A percentile compares a stretch with the other conserved stretches of the same genome.
These are phyloP conservation scores for Sugiyamaella qingdaonensis DNA, from an alignment of 805 yeast species.

Conservation along the genomic window DNA sequence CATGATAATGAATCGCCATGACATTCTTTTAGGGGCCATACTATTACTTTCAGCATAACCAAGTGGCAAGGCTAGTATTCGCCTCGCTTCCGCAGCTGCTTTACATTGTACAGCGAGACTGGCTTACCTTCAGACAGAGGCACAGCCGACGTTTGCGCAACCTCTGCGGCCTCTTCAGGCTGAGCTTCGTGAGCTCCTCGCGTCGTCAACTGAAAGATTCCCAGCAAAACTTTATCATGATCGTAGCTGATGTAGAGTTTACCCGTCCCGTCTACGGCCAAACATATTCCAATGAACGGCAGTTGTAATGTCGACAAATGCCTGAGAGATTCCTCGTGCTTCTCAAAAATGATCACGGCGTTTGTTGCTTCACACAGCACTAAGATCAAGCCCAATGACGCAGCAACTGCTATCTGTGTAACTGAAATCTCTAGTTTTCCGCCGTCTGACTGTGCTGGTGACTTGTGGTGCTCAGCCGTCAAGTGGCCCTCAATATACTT, in stretches of 20 bases:
- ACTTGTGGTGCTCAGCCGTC: conserved; percentile 33
- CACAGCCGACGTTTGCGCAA: conserved; percentile 1
- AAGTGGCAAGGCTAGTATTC: conserved; percentile 46
- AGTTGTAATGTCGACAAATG: conserved; percentile 25
- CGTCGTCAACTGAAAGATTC: conserved; percentile 10
- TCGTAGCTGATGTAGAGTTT: conserved; percentile 12
- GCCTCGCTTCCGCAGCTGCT: conserved; percentile 56
- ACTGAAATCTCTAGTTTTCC: background rate
- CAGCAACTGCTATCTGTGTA: background rate
- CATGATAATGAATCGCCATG: no score
- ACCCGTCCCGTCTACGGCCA: conserved; percentile 14
- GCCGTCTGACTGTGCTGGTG: conserved; percentile 7
- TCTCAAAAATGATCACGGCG: conserved; percentile 28
- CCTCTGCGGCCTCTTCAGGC: no score
- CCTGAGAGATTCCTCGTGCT: conserved; percentile 17
- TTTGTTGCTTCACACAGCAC: conserved; percentile 27
- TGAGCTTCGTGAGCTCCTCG: no score
- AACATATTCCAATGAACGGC: conserved; percentile 24
- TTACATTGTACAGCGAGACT: conserved; percentile 47
- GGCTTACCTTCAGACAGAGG: conserved; percentile 35
- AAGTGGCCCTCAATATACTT: conserved; percentile 42
- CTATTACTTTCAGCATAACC: no score
- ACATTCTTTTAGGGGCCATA: no score
- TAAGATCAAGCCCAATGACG: conserved; percentile 16
- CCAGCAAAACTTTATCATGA: conserved; percentile 20